Percentiles rank a stretch among this genome's conserved stretches.
phyloP scores from a whole-genome alignment of 2,329 filamentous ascomycete genomes.

The Pseudogymnoascus sp. region DNA sequence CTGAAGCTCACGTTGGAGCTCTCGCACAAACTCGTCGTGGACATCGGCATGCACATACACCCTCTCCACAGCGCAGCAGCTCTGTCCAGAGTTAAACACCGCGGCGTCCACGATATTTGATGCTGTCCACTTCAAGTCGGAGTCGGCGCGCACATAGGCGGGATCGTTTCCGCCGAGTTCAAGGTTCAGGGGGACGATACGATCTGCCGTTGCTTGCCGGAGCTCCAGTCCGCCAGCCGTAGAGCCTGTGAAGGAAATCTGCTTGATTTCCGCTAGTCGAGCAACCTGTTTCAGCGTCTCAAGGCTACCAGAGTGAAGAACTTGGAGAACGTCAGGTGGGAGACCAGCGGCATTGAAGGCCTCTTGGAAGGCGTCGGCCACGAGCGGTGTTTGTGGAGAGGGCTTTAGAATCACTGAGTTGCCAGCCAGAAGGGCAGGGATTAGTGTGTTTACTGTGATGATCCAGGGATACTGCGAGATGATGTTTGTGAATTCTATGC shows the following conservation, averaged over 20 bases:
- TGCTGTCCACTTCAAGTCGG: slow-evolving; percentile 39
- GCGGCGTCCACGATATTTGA: slow-evolving; percentile 35
- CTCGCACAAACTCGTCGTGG: slow-evolving; percentile 45
- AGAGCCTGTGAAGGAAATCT: slow-evolving; percentile 50
- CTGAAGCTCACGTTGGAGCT: slow-evolving; percentile 39
- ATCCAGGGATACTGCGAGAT: slow-evolving; percentile 69
- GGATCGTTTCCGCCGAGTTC: slow-evolving; percentile 47
- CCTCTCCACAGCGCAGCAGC: slow-evolving; percentile 48
- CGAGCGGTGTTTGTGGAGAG: slow-evolving; percentile 45
- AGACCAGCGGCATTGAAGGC: slow-evolving; percentile 70
- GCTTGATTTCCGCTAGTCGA: slow-evolving; percentile 60
- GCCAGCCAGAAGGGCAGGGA: slow-evolving; percentile 46
- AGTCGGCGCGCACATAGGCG: slow-evolving; percentile 42
- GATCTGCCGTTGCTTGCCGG: slow-evolving; percentile 39
- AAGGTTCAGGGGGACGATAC: slow-evolving; percentile 44
- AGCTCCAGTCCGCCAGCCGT: slow-evolving; percentile 39
- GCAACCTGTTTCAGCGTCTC: slow-evolving; percentile 69
- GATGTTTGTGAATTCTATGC: not conserved
- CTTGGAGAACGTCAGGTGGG: slow-evolving; percentile 47
- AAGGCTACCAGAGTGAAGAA: slow-evolving; percentile 69
- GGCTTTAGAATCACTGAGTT: slow-evolving; percentile 49
- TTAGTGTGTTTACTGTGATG: slow-evolving; percentile 75
- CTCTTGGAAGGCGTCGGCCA: slow-evolving; percentile 72
- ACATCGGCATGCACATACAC: slow-evolving; percentile 52
- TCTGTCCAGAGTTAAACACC: slow-evolving; percentile 45